These are phyloP conservation scores for Picea glauca DNA, from an alignment of 75 land plant species.

Conservation along the genomic window DNA sequence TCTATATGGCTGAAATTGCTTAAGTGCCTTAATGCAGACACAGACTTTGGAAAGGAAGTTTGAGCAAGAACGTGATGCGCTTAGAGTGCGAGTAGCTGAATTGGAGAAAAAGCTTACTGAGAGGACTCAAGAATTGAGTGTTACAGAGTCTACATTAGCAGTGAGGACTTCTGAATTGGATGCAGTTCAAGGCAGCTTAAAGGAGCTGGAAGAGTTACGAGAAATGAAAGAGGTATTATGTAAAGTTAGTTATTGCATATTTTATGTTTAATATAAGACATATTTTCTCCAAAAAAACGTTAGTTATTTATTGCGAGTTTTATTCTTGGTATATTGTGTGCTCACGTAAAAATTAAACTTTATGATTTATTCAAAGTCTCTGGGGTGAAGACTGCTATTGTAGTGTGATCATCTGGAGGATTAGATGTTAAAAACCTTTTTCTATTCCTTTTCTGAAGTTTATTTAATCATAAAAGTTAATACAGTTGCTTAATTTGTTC, in stretches of 20 bases:
- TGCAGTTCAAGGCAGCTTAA: constrained; percentile 55
- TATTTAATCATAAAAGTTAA: not conserved
- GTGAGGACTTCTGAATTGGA: constrained; percentile 54
- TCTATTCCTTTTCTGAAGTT: not conserved
- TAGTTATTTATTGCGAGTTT: not conserved
- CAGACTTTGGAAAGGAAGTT: constrained; percentile 47
- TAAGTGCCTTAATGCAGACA: constrained; percentile 23
- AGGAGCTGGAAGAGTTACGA: constrained; percentile 87
- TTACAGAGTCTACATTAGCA: constrained; percentile 56
- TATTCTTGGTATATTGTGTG: not conserved
- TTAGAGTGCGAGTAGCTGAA: constrained; percentile 48
- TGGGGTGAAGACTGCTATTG: too few species aligned
- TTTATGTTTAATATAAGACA: not conserved
- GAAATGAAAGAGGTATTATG: constrained; percentile 90
- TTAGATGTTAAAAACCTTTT: not conserved
- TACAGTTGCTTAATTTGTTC: not conserved
- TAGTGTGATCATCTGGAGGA: too few species aligned
- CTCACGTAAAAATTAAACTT: not conserved
- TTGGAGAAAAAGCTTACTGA: constrained; percentile 72
- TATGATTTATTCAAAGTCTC: not conserved
- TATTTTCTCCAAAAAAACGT: not conserved
- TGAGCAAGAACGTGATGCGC: constrained; percentile 64
- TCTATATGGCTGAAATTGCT: not conserved
- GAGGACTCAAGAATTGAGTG: constrained; percentile 47
- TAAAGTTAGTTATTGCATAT: not conserved